Evolutionary conservation across 441 rosid genomes (phyloP), one percentile per base, ranked within the genome.

Genomic region (Croton setiger): DNA sequence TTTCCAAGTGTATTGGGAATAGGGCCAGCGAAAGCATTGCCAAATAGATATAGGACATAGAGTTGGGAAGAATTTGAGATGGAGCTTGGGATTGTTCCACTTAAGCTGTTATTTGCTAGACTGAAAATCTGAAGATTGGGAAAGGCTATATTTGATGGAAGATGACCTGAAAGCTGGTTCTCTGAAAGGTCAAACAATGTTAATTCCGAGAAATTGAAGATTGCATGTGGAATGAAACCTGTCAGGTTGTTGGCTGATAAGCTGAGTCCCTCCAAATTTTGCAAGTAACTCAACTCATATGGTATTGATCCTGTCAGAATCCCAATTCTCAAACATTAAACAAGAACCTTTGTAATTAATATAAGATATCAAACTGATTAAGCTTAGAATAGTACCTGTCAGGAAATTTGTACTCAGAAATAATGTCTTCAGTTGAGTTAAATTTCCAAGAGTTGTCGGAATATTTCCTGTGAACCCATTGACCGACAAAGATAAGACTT

Each of bases 21-120:
- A 13, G 27, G 43, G 23, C 76, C 74, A 45, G 67, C 59, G 59
- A 76, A 64, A 11, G 55, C 68, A 36, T 72, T 78, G 4, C 4
- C 3, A 1, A 13, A 4, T 3, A 70, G 27, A 1, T 70, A 54
- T 5, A 77, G 31, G 4, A 21, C 0, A 35, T 35, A 12, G 18
- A 73, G 74, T 6, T 53, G 18, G 2, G 75, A 67, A 49, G 62
- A 52, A 63, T 71, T 76, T 41, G 61, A 48, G 18, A 76, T 71
- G 17, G 63, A 64, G 52, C 2, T n/a, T 0, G 71, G 71, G 17
- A 72, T 58, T 36, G 8, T 35, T 33, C 80, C 80, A 7, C 21
- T 76, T 11, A 76, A 53, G 5, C 44, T 35, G 12, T 76, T 76
- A 6, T 1, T 4, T 15, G 11, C 17, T 23, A 72, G 12, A 4